phyloP scores from a whole-genome alignment of 768 basidiomycete species.

The Lactarius indigo region DNA sequence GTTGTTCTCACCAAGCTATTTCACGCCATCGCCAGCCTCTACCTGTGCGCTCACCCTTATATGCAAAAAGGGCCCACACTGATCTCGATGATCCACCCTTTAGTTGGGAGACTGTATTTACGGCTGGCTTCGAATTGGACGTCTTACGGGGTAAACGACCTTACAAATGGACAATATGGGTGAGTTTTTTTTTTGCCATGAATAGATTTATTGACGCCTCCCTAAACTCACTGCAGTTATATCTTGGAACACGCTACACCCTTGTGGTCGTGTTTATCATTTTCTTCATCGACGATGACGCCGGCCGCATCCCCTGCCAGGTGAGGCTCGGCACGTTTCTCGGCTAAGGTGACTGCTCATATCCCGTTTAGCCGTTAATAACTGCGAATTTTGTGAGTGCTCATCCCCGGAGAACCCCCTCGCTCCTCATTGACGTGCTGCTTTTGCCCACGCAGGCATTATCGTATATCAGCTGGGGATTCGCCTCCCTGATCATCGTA shows the following conservation, averaged over 20 bases:
- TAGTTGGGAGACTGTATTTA: neutral
- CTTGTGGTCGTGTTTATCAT: neutral
- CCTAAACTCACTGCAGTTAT: neutral
- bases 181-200: neutral
- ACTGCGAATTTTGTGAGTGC: neutral
- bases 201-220: neutral
- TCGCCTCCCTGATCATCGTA: slow-evolving; percentile 2
- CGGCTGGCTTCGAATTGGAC: neutral
- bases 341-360: too few species aligned
- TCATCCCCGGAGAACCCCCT: neutral
- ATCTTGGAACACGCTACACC: neutral
- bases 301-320: neutral
- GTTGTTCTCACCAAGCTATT: neutral
- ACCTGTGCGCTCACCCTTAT: neutral
- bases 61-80: neutral
- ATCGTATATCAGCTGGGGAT: neutral
- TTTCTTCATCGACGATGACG: neutral
- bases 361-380: neutral
- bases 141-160: slow-evolving; percentile 11
- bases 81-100: neutral
- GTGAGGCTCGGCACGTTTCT: neutral
- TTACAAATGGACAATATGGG: neutral
- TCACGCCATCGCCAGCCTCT: neutral
- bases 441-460: neutral
- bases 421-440: neutral